Percentiles rank a stretch among this genome's conserved stretches.
phyloP scores from a whole-genome alignment of 1,284 basidiomycete genomes.

The Pseudozyma sp. region DNA sequence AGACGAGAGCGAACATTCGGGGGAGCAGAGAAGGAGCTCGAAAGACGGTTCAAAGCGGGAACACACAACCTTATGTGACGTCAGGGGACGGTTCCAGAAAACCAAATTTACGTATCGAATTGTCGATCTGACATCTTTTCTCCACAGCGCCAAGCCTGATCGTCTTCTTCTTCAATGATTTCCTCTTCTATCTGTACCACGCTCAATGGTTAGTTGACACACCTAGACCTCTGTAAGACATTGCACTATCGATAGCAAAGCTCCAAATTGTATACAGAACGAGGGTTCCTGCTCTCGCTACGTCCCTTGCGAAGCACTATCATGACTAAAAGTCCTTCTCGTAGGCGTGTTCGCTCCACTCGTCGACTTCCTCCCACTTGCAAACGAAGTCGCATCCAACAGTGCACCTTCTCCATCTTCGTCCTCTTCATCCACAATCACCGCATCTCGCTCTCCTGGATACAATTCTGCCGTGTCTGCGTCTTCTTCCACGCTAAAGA shows the following conservation, averaged over 20 bases:
- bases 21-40: too few species aligned
- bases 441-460: constrained; percentile 44
- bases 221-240: too few species aligned
- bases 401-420: constrained; percentile 20
- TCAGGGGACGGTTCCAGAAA: too few species aligned
- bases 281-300: not conserved
- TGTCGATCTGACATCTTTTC: too few species aligned
- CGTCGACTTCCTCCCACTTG: constrained; percentile 23
- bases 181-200: too few species aligned
- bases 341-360: constrained; percentile 44
- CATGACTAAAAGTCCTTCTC: constrained; percentile 34
- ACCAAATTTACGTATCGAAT: too few species aligned
- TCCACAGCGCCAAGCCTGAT: too few species aligned
- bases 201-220: too few species aligned
- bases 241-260: not conserved
- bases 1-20: too few species aligned
- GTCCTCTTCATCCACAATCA: constrained; percentile 48
- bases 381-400: constrained; percentile 40
- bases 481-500: constrained; percentile 42
- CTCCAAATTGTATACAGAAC: not conserved
- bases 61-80: too few species aligned
- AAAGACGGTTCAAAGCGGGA: too few species aligned
- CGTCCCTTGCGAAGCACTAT: not conserved
- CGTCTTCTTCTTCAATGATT: too few species aligned
- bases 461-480: constrained; percentile 22